phyloP scores from a whole-genome alignment of 306 rosid genomes.

The Prunus mume region DNA sequence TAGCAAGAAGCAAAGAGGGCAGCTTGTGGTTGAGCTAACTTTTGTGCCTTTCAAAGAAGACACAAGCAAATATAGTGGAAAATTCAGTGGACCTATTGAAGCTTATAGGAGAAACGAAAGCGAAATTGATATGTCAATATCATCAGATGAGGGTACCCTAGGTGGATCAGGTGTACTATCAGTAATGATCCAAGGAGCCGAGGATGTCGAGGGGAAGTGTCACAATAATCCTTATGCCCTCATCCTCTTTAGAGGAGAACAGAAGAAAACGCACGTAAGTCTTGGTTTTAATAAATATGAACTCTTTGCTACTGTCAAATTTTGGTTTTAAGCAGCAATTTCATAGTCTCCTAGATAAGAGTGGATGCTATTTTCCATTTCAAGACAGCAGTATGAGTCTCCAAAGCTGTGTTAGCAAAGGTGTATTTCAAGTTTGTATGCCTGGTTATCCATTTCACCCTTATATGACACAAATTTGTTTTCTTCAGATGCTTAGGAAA shows the following conservation, averaged over 20 bases:
- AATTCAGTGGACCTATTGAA: background rate
- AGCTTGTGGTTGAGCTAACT: constrained; percentile 62
- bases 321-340: background rate
- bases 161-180: constrained; percentile 81
- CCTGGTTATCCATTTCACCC: no score
- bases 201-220: constrained; percentile 74
- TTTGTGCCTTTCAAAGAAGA: constrained; percentile 87
- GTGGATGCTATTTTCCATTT: no score
- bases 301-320: background rate
- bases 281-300: background rate
- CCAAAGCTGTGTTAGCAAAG: no score
- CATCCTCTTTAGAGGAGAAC: constrained; percentile 67
- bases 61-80: constrained; percentile 40
- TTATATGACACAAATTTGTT: background rate
- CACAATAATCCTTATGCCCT: constrained; percentile 82
- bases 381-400: no score
- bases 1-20: constrained; percentile 62
- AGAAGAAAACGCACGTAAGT: constrained; percentile 69
- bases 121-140: constrained; percentile 27
- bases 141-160: constrained; percentile 46
- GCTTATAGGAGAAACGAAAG: constrained; percentile 37
- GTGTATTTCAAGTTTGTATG: no score
- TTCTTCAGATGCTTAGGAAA: constrained; percentile 48
- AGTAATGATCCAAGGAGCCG: constrained; percentile 66
- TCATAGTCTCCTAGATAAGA: background rate